Evolutionary conservation across 208 protist genomes (phyloP).

Genomic region (Trypanosoma cruzi): DNA sequence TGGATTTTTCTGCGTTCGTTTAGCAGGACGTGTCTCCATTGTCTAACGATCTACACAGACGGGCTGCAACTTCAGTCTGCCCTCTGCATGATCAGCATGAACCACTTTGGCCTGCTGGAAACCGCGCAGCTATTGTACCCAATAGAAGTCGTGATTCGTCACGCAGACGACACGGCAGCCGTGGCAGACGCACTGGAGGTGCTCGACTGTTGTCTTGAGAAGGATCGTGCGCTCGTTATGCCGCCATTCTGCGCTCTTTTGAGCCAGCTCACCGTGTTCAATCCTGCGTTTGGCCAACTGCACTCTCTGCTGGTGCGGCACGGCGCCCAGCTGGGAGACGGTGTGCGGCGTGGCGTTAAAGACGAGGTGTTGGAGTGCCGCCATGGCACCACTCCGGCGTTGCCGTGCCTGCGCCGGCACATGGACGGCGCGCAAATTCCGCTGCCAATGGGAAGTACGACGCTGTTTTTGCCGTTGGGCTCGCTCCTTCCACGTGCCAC

Average conservation of each 20-base stretch:
- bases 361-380: neutral
- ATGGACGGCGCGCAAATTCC: constrained; percentile 32
- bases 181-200: constrained; percentile 45
- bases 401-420: neutral
- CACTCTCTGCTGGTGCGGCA: neutral
- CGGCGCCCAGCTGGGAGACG: neutral
- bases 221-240: neutral
- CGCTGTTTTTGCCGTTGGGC: constrained; percentile 54
- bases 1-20: constrained; percentile 1
- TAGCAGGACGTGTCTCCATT: constrained; percentile 13
- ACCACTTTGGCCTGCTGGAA: neutral
- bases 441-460: constrained; percentile 38
- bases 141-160: constrained; percentile 12
- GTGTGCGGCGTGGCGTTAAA: neutral
- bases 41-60: constrained; percentile 31
- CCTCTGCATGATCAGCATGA: constrained; percentile 5
- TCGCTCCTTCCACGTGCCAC: constrained; percentile 64
- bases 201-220: constrained; percentile 18
- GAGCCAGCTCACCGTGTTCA: neutral
- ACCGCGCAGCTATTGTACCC: neutral
- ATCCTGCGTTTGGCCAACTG: neutral
- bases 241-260: neutral
- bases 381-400: neutral
- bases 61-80: constrained; percentile 47
- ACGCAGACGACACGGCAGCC: constrained; percentile 42